phyloP scores from a whole-genome alignment of 352 stramenopile genomes.

The Globisporangium carolinianum region DNA sequence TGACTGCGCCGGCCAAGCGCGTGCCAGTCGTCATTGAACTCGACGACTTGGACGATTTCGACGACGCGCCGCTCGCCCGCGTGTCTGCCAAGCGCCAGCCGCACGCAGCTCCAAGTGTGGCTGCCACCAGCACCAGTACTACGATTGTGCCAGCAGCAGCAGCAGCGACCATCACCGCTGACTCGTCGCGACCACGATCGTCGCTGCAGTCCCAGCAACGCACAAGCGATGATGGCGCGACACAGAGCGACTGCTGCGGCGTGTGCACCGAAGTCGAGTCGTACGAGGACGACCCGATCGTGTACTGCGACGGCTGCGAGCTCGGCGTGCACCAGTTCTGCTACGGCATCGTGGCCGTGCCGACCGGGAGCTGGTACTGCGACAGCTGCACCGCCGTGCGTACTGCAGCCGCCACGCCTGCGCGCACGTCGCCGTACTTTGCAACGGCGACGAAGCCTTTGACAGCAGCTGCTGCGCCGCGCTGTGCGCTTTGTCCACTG shows the following conservation, averaged over 20 bases:
- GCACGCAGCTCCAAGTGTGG: neutral
- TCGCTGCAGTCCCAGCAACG: too few relatives aligned
- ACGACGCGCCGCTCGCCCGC: neutral
- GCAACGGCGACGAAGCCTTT: neutral
- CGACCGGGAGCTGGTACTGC: slow-evolving; percentile 81
- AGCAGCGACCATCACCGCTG: too few relatives aligned
- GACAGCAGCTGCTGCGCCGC: neutral
- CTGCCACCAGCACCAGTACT: too few relatives aligned
- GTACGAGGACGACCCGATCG: slow-evolving; percentile 84
- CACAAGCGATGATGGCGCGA: neutral
- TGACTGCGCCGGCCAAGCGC: neutral
- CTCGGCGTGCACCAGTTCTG: slow-evolving; percentile 86
- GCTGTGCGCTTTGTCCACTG: slow-evolving; percentile 65
- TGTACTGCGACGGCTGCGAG: slow-evolving; percentile 88
- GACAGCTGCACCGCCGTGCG: slow-evolving; percentile 30
- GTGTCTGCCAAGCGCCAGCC: neutral
- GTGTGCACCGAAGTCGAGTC: slow-evolving; percentile 79
- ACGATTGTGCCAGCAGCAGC: too few relatives aligned
- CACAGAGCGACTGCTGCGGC: slow-evolving; percentile 34
- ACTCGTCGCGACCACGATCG: too few relatives aligned
- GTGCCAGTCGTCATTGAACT: slow-evolving; percentile 5
- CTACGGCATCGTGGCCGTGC: slow-evolving; percentile 70
- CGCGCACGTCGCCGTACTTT: neutral
- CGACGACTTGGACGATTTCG: slow-evolving; percentile 3
- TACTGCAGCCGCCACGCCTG: neutral